Evolutionary conservation across 73 alveolate species (phyloP).

Genomic region (Paramecium pentaurelia): DNA sequence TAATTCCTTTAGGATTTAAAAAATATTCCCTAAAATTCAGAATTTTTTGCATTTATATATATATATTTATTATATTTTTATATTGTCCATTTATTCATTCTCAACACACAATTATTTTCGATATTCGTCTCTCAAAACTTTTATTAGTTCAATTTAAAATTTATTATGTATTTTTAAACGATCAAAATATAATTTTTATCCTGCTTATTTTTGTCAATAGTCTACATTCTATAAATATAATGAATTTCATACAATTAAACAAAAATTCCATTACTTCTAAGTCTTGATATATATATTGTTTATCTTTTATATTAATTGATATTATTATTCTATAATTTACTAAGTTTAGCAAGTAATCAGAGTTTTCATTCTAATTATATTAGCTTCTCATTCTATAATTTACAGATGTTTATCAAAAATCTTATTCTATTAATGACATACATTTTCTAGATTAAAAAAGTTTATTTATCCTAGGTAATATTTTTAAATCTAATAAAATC

Average conservation of each 20-base stretch:
- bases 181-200: neutral
- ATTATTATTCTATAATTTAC: too few species aligned
- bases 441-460: neutral
- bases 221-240: neutral
- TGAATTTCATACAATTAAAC: neutral
- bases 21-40: conserved; percentile 15
- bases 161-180: neutral
- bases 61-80: neutral
- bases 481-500: neutral
- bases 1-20: conserved; percentile 25
- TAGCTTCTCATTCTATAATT: neutral
- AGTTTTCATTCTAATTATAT: too few species aligned
- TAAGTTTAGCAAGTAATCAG: too few species aligned
- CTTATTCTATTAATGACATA: neutral
- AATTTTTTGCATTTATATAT: neutral
- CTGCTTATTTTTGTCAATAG: neutral
- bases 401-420: neutral
- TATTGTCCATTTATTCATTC: neutral
- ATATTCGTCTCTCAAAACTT: neutral
- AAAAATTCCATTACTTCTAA: too few species aligned
- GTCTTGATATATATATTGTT: neutral
- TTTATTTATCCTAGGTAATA: neutral
- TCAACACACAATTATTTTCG: neutral
- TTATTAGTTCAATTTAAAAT: neutral
- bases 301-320: too few species aligned